Conservation (phyloP, 768 basidiomycete genomes). For the Suillus weaverae region DNA sequence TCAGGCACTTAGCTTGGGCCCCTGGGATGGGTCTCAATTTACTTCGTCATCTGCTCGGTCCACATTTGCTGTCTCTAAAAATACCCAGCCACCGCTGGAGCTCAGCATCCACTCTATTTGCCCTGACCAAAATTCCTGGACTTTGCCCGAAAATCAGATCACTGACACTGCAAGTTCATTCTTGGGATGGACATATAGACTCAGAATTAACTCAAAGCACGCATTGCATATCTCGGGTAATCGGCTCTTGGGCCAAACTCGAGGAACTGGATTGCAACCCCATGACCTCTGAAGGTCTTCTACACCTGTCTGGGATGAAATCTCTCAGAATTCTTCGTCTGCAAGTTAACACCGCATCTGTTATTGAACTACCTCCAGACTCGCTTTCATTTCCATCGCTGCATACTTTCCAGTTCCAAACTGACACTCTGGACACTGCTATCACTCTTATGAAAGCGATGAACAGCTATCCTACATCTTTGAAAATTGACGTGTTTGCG, state of each 20-base stretch:
- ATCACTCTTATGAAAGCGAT: slow-evolving; percentile 1
- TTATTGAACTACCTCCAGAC: background rate
- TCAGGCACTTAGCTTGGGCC: slow-evolving; percentile 5
- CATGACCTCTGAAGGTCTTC: background rate
- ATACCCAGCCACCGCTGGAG: background rate
- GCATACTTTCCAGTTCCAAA: background rate
- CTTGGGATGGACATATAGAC: background rate
- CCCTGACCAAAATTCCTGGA: background rate
- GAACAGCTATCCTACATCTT: background rate
- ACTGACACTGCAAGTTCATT: background rate
- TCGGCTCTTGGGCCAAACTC: background rate
- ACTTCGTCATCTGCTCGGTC: slow-evolving; percentile 3
- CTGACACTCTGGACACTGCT: slow-evolving; percentile 1
- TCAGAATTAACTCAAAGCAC: background rate
- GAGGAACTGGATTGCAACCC: slow-evolving; percentile 4
- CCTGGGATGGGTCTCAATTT: background rate
- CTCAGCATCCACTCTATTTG: background rate
- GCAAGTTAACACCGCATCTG: background rate
- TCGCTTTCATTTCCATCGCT: slow-evolving; percentile 1
- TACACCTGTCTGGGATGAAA: background rate
- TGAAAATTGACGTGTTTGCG: background rate
- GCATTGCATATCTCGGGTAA: background rate
- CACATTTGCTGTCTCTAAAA: slow-evolving; percentile 1
- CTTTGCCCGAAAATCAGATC: slow-evolving; percentile 1
- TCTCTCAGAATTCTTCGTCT: background rate